Percentiles rank a stretch among this genome's conserved stretches.
These are phyloP conservation scores for Talaromyces islandicus DNA, from an alignment of 2,329 filamentous ascomycete genomes.

Conservation along the genomic window DNA sequence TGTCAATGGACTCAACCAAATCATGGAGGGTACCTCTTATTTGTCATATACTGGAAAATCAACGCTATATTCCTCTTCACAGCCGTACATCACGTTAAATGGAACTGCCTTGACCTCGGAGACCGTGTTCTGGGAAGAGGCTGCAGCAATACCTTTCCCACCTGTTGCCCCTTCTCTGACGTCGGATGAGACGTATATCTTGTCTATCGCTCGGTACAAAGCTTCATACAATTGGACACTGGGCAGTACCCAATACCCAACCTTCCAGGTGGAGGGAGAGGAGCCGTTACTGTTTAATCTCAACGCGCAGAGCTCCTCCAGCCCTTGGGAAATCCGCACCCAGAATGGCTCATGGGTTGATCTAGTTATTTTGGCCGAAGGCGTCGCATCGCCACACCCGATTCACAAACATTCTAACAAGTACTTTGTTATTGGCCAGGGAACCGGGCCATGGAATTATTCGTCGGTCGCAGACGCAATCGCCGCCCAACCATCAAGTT, in stretches of 20 bases:
- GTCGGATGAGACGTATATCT: conserved; percentile 42
- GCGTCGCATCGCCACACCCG: conserved; percentile 50
- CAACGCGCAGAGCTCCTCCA: conserved; percentile 28
- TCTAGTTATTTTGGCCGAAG: conserved; percentile 42
- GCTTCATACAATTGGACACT: conserved; percentile 50
- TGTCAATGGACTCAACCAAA: conserved; percentile 46
- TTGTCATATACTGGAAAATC: conserved; percentile 35
- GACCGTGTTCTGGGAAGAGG: conserved; percentile 42
- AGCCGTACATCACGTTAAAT: conserved; percentile 45
- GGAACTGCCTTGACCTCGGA: conserved; percentile 37
- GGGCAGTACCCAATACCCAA: conserved; percentile 35
- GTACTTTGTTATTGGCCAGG: conserved; percentile 51
- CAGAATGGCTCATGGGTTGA: conserved; percentile 49
- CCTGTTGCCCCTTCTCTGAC: conserved; percentile 35
- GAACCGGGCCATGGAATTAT: conserved; percentile 47
- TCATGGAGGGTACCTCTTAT: conserved; percentile 48
- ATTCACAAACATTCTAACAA: conserved; percentile 61
- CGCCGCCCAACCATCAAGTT: conserved; percentile 39
- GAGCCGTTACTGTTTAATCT: conserved; percentile 46
- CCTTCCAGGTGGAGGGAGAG: conserved; percentile 25
- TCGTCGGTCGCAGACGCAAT: conserved; percentile 48
- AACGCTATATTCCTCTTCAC: conserved; percentile 16
- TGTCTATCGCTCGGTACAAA: conserved; percentile 22
- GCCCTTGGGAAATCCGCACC: conserved; percentile 46
- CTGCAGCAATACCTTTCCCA: conserved; percentile 43